Evolutionary conservation across 495 filamentous ascomycete species (phyloP), one percentile per base, ranked within the genome.

Genomic region (Tetracladium marchalianum): DNA sequence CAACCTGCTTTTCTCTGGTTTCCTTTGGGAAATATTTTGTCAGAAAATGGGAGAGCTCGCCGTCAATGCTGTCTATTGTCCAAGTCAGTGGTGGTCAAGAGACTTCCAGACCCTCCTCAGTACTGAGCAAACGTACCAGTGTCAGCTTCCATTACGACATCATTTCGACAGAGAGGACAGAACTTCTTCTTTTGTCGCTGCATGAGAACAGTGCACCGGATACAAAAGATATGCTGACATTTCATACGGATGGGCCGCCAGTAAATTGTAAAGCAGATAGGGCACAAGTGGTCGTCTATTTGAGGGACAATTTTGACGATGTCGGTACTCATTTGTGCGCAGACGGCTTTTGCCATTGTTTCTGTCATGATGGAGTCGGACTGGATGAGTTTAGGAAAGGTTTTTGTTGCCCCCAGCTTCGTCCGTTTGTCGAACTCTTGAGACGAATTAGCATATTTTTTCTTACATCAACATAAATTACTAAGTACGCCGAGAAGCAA

Each of bases 361-460:
- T 66, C 73, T 4, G 73, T 69, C 51, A 79, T 69, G 46, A 76
- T 71, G 32, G 60, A 60, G 17, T 67, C 66, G 4, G 70, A 67
- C 35, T 63, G 52, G 39, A 82, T 62, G 17, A 66, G 63, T 38
- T 65, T 60, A 2, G 78, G 71, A 44, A 84, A 77, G 1, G 51
- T 69, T 11, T 65, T 47, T 31, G 69, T 69, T 3, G 75, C 71
- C n/a, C 78, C 73, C 31, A 89, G 66, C 2, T 77, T 72, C 4
- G 84, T 89, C 38, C 78, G 75, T 61, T 89, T 89, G 61, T 87
- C 82, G 58, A 88, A 89, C 66, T 89, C 82, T 85, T 50, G 5
- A 11, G 27, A 9, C 24, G 15, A 1, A 13, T 42, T 24, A 46
- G 43, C 24, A 49, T n/a, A n/a, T n/a, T n/a, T 4, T 38, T 18